Percentiles rank a stretch among this genome's conserved stretches.
phyloP scores from a whole-genome alignment of 2,329 filamentous ascomycete species.

The Thielaviopsis euricoi region DNA sequence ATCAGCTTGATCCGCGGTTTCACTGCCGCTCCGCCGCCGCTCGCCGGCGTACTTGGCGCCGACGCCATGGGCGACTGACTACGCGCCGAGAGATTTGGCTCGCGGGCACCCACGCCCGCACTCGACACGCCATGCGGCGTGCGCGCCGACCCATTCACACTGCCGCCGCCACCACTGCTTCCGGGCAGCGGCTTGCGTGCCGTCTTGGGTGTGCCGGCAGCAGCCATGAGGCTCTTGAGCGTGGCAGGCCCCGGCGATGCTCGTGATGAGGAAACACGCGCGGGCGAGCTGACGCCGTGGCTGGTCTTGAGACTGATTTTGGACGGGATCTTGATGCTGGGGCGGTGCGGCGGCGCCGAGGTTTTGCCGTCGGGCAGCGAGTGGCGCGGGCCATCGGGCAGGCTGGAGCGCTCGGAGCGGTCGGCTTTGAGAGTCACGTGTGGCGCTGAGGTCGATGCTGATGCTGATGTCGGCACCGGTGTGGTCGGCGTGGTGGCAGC shows the following conservation, averaged over 20 bases:
- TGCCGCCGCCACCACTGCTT: neutral
- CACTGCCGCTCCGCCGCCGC: neutral
- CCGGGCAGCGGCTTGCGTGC: conserved; percentile 9
- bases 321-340: conserved; percentile 7
- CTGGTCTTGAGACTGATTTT: conserved; percentile 9
- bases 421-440: conserved; percentile 10
- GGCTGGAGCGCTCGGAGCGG: conserved; percentile 4
- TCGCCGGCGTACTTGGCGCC: neutral
- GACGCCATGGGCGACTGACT: neutral
- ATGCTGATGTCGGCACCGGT: neutral
- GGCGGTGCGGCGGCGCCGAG: neutral
- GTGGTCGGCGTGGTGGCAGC: neutral
- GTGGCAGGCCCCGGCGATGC: conserved; percentile 4
- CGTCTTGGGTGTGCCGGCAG: conserved; percentile 5
- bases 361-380: conserved; percentile 4
- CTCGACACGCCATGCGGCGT: no score
- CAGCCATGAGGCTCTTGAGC: conserved; percentile 8
- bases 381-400: conserved; percentile 6
- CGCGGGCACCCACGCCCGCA: no score
- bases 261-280: neutral
- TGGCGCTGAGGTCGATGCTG: conserved; percentile 1
- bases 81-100: neutral
- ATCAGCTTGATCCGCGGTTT: conserved; percentile 11
- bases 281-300: neutral
- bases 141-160: neutral